Percentiles rank a stretch among this genome's conserved stretches.
Conservation (phyloP, 75 land plant species). For the Cunninghamia lanceolata region DNA sequence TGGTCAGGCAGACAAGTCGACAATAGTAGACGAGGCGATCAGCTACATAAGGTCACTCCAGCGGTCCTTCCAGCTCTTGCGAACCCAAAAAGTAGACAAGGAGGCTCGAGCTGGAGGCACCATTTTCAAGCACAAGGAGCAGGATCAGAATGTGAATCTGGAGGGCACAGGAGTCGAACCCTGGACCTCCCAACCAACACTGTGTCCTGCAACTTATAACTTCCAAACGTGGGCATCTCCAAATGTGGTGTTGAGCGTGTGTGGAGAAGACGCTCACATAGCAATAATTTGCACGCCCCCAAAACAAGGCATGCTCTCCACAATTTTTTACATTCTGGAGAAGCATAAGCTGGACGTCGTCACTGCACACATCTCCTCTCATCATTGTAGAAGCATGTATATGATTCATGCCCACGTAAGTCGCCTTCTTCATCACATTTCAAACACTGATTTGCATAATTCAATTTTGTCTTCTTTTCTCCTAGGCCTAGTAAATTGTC, state of each 20-base stretch:
- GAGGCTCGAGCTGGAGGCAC: constrained; percentile 5
- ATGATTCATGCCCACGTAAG: constrained; percentile 74
- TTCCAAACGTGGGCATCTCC: constrained; percentile 68
- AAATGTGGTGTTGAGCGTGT: constrained; percentile 57
- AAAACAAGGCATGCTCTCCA: constrained; percentile 49
- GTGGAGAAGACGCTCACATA: constrained; percentile 58
- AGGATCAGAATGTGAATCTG: neutral
- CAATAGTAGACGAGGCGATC: constrained; percentile 82
- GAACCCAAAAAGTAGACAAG: constrained; percentile 48
- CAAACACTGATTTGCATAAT: neutral
- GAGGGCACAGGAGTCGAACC: neutral
- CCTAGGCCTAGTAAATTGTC: neutral
- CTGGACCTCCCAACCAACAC: neutral
- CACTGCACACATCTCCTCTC: constrained; percentile 54
- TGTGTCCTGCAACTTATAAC: neutral
- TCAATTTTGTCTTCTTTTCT: neutral
- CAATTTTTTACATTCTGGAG: constrained; percentile 52
- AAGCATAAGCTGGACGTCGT: constrained; percentile 54
- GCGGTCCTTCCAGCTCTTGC: constrained; percentile 36
- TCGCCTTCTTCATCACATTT: neutral
- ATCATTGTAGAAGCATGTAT: constrained; percentile 27
- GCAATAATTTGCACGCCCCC: constrained; percentile 32
- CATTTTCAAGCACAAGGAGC: neutral
- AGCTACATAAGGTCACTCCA: constrained; percentile 56
- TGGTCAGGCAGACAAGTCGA: constrained; percentile 70